Percentiles rank a stretch among this genome's conserved stretches.
These are phyloP conservation scores for Alternaria ventricosa DNA, from an alignment of 2,329 filamentous ascomycete genomes.

Conservation along the genomic window DNA sequence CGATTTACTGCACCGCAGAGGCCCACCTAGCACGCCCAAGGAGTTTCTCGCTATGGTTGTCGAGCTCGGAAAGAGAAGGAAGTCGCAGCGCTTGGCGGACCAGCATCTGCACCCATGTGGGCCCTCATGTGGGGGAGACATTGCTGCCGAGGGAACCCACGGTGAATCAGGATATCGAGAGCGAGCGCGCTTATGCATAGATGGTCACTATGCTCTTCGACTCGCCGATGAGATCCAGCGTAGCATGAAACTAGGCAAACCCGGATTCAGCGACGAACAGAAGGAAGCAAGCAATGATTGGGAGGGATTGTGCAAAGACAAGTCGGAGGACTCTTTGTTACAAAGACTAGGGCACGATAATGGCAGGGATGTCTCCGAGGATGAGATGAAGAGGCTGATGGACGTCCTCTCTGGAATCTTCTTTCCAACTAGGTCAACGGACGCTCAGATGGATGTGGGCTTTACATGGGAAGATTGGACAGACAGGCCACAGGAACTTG, in stretches of 20 bases:
- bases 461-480: neutral
- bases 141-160: fast-evolving
- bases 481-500: neutral
- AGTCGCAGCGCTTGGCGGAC: neutral
- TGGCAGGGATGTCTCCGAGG: neutral
- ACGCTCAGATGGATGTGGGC: neutral
- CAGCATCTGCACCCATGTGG: no score
- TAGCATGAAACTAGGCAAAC: neutral
- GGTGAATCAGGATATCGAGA: neutral
- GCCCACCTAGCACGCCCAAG: no score
- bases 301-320: fast-evolving
- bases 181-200: neutral
- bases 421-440: neutral
- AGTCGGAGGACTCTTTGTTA: neutral
- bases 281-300: no score
- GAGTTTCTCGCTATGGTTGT: neutral
- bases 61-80: fast-evolving
- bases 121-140: fast-evolving
- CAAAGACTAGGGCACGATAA: neutral
- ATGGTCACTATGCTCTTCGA: neutral
- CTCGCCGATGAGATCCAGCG: neutral
- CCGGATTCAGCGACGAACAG: neutral
- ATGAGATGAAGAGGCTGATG: neutral
- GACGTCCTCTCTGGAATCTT: neutral
- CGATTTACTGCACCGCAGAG: neutral